Base-by-base conservation (phyloP, 495 filamentous ascomycete species). In the Melanomma pulvis-pyrius region DNA sequence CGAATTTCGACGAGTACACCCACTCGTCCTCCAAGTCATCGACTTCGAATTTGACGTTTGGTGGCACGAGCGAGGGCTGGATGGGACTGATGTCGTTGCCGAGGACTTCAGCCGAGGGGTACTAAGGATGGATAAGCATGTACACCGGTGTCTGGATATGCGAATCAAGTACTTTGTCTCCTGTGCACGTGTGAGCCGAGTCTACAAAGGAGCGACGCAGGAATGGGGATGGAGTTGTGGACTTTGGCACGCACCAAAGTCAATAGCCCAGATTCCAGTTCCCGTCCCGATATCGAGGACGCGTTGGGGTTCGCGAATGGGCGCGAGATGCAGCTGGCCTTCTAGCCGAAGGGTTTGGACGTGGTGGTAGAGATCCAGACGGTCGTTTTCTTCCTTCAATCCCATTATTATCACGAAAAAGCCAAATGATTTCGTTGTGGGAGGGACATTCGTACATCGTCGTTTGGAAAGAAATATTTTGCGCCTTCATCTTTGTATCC, bases 61-160 rank as follows among this genome's bases (percentile, higher is more conserved):
- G 53, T 0, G 69, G 69, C 13, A 71, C 69, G 44, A 64, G 59
- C 2, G 68, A 63, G 15, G 69, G 69, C 25, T 71, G 69, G 21
- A 65, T 57, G 44, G 69, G 69, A 26, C 60, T 65, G 22, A 68
- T 39, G 36, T 71, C 69, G 59, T 68, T 68, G 15, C 69, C 69
- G 8, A 71, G 39, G 9, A 71, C 41, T 50, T 68, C 65, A 2
- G 65, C 65, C 2, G 50, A 49, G 6, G 59, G 65, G 52, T 63
- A 68, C 64, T 66, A 32, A 17, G 28, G 75, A 76, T 82, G 82
- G 84, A 6, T 44, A 15, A 44, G 39, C 39, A 74, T n/a, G n/a
- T n/a, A n/a, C n/a, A n/a, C n/a, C n/a, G 72, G 1, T 65, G 85
- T 83, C 59, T 85, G 82, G 34, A 85, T 76, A 59, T 82, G 78